Evolutionary conservation across 2,329 filamentous ascomycete genomes (phyloP).

Genomic region (Venturia carpophila): DNA sequence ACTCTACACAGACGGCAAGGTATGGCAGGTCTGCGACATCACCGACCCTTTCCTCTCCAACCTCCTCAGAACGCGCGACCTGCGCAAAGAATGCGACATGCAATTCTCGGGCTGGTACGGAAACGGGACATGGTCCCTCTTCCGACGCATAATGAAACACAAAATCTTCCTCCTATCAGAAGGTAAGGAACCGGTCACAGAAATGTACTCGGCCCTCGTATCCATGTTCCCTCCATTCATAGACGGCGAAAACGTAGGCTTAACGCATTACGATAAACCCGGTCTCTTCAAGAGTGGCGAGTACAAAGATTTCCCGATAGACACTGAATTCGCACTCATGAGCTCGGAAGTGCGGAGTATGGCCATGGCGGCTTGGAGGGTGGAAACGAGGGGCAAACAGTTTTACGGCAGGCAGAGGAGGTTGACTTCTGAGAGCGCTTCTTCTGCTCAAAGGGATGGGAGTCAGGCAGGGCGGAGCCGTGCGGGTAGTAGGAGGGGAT

Average conservation of each 20-base stretch:
- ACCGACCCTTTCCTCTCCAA: constrained; percentile 64
- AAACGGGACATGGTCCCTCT: constrained; percentile 16
- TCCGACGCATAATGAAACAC: constrained; percentile 15
- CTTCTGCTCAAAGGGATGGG: not conserved
- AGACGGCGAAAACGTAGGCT: constrained; percentile 28
- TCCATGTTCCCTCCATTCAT: constrained; percentile 29
- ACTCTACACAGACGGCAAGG: constrained; percentile 71
- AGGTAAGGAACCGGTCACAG: constrained; percentile 22
- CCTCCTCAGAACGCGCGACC: constrained; percentile 56
- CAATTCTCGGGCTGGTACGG: constrained; percentile 18
- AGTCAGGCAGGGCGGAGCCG: not conserved
- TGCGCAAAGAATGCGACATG: constrained; percentile 37
- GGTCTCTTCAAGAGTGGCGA: not conserved
- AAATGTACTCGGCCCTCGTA: constrained; percentile 28
- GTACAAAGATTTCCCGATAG: constrained; percentile 19
- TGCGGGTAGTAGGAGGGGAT: not conserved
- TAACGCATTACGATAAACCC: constrained; percentile 25
- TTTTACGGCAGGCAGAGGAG: constrained; percentile 8
- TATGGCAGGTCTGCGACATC: constrained; percentile 93
- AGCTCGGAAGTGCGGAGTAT: constrained; percentile 11
- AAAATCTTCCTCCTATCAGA: constrained; percentile 14
- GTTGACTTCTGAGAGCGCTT: constrained; percentile 2
- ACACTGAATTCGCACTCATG: constrained; percentile 5
- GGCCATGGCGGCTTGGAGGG: constrained; percentile 14
- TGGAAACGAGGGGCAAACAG: not conserved